Conservation (phyloP, 164 flowering plant species). For the Magnolia officinalis region DNA sequence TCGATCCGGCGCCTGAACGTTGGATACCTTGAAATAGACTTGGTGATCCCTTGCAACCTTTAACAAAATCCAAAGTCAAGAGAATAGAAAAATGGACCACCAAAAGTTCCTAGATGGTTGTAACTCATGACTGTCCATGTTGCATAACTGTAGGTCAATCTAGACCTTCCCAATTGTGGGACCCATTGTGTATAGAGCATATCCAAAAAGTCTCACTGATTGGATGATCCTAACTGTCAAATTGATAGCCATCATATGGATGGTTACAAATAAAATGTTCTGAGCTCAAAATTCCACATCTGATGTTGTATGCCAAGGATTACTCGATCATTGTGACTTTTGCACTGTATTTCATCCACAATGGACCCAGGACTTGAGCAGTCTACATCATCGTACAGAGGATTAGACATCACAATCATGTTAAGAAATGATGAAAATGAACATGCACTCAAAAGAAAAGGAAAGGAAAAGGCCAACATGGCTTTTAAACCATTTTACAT, state of each 20-base stretch:
- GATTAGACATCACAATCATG: neutral
- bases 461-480: neutral
- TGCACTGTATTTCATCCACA: neutral
- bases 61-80: neutral
- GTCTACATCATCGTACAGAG: neutral
- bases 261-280: neutral
- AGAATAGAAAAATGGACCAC: neutral
- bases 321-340: neutral
- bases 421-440: neutral
- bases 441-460: neutral
- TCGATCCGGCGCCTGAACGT: conserved; percentile 64
- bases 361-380: neutral
- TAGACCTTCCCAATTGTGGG: neutral
- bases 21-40: conserved; percentile 76
- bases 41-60: conserved; percentile 83
- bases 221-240: too few species aligned
- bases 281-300: neutral
- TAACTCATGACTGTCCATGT: neutral
- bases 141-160: neutral
- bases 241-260: neutral
- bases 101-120: neutral
- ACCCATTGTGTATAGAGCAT: neutral
- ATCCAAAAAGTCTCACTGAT: neutral
- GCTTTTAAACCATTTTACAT: neutral
- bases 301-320: neutral